Evolutionary conservation across 352 stramenopile genomes (phyloP).

Genomic region (Phytophthora crassamura): DNA sequence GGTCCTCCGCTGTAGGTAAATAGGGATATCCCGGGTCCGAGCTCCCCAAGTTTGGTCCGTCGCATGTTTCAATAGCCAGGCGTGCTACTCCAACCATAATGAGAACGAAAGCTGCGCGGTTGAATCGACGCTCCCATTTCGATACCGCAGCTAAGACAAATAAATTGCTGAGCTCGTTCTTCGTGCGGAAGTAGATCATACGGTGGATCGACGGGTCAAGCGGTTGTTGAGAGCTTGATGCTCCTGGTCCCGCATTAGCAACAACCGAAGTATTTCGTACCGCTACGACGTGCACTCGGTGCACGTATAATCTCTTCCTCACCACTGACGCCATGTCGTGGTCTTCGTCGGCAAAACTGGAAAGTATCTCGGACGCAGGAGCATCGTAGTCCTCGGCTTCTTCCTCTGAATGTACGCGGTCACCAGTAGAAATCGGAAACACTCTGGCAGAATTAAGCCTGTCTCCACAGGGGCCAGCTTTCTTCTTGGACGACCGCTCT

Average conservation of each 20-base stretch:
- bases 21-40: constrained; percentile 68
- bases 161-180: constrained; percentile 46
- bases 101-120: constrained; percentile 55
- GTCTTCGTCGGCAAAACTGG: neutral
- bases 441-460: constrained; percentile 15
- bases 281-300: constrained; percentile 25
- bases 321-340: constrained; percentile 8
- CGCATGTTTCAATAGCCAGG: constrained; percentile 69
- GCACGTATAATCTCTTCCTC: constrained; percentile 27
- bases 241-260: neutral
- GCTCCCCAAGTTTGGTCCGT: constrained; percentile 58
- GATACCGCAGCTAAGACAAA: constrained; percentile 52
- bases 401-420: neutral
- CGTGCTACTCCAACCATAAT: constrained; percentile 58
- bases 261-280: constrained; percentile 16
- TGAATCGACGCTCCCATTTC: constrained; percentile 40
- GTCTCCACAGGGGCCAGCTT: neutral
- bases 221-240: constrained; percentile 2
- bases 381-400: neutral
- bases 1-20: constrained; percentile 44
- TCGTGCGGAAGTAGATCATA: constrained; percentile 52
- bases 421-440: constrained; percentile 21
- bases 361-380: constrained; percentile 6
- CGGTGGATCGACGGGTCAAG: constrained; percentile 37
- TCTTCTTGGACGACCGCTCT: constrained; percentile 19